phyloP scores from a whole-genome alignment of 2,329 filamentous ascomycete species.

The Claviceps capensis region DNA sequence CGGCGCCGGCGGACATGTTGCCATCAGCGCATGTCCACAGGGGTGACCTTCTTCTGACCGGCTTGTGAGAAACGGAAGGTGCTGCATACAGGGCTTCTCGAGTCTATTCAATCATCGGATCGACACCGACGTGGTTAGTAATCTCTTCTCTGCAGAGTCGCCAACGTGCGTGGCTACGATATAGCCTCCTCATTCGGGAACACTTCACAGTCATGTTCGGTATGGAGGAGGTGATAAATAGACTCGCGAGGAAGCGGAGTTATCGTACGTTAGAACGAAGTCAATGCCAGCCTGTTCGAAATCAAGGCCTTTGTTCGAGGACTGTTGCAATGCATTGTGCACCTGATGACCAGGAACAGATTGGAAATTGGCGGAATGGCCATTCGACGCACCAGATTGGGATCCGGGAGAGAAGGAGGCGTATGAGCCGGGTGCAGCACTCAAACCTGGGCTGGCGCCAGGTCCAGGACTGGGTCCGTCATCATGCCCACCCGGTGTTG shows the following conservation, averaged over 20 bases:
- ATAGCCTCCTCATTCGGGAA: slow-evolving; percentile 1
- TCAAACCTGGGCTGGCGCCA: slow-evolving; percentile 43
- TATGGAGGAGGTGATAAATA: slow-evolving; percentile 53
- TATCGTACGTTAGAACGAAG: slow-evolving; percentile 79
- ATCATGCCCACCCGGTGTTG: slow-evolving; percentile 18
- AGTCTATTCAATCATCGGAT: slow-evolving; percentile 45
- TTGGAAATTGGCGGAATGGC: slow-evolving; percentile 12
- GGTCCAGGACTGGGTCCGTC: slow-evolving; percentile 32
- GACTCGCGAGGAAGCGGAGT: slow-evolving; percentile 40
- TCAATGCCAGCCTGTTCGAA: slow-evolving; percentile 78
- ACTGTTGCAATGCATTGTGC: slow-evolving; percentile 14
- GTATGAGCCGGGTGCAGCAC: slow-evolving; percentile 38
- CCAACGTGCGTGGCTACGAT: slow-evolving; percentile 7
- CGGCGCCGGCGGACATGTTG: slow-evolving; percentile 66
- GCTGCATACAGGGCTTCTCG: slow-evolving; percentile 86
- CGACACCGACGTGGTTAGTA: slow-evolving; percentile 30
- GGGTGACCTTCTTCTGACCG: slow-evolving; percentile 46
- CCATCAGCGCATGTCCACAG: slow-evolving; percentile 89
- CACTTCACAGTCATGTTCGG: slow-evolving; percentile 17
- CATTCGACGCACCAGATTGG: slow-evolving; percentile 27
- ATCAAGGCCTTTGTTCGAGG: slow-evolving; percentile 37
- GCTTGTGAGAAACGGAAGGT: slow-evolving; percentile 67
- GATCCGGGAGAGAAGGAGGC: slow-evolving; percentile 29
- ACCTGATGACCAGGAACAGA: slow-evolving; percentile 19
- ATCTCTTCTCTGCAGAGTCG: slow-evolving; percentile 11